Base-by-base conservation (phyloP, 139 green algal genomes). In the Closterium sp. region DNA sequence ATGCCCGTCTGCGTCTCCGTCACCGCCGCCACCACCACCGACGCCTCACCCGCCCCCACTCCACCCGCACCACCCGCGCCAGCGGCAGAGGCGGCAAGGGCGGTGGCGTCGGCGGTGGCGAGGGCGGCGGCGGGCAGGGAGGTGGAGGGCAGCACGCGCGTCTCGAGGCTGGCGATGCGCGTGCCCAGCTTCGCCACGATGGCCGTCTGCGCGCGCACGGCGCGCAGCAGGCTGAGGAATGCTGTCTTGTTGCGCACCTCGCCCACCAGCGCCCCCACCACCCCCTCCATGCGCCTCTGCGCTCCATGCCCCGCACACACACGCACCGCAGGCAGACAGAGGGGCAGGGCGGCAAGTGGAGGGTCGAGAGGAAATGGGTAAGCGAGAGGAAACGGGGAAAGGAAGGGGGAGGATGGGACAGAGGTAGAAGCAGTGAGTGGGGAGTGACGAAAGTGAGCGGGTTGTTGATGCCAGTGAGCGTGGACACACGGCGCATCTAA, bases 231-330 rank as follows among this genome's bases (percentile, higher is more conserved):
- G 85, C 22, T 87, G 85, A 87, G n/a, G 85, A 87, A 87, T 27
- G 85, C 21, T 27, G 85, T 87, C 28, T 87, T 87, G 85, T 87
- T 87, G 85, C 85, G 85, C 85, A 87, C 85, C 85, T 87, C 85
- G 21, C 19, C n/a, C 28, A 87, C 28, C 85, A 87, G 28, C 85
- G 85, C 21, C 28, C 28, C 28, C 21, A 87, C 10, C 85, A 87
- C 28, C 10, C 28, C 85, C 85, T 87, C 28, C 85, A 87, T 87
- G 28, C 85, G 85, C 85, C 28, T 17, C 85, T 87, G 85, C 85
- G 10, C 17, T 13, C 38, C 38, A 11, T 9, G 38, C 38, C 38
- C 38, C 38, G 38, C 38, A 50, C 38, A 50, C 5, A 9, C 7
- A 0, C 38, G 38, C 38, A 50, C 38, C n/a, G n/a, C n/a, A n/a